Base-by-base conservation (phyloP, 2,329 filamentous ascomycete genomes). In the Monosporascus ibericus region DNA sequence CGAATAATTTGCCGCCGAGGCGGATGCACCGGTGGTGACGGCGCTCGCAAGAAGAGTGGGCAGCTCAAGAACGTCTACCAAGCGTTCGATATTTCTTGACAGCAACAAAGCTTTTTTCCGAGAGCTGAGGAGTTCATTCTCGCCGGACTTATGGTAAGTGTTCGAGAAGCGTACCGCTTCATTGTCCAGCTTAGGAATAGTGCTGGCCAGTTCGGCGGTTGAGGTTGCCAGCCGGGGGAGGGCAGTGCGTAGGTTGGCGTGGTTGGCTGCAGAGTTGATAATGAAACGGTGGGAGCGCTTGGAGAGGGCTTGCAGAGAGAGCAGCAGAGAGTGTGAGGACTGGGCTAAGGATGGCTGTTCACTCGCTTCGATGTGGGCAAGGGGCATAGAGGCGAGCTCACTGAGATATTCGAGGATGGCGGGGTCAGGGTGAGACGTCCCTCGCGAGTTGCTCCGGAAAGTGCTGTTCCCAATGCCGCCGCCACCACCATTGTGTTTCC, bases 31-130 rank as follows among this genome's bases (percentile, higher is more conserved):
- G 1, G 79, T 72, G 3, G 80, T 80, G 52, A 92, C 86, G 46
- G 92, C 86, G 2, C 92, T 91, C 14, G 88, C 87, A 15, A 99
- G 80, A 36, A 97, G 75, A 0, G 87, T 85, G 0, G 94, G 94
- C 30, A 99, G 80, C 63, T 97, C 92, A 54, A 99, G 82, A 34
- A 97, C 86, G 67, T 96, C 92, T 30, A 91, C 87, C 3, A 97
- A 78, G 51, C 92, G 84, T 68, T 96, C 92, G 27, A 92, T 86
- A 67, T 96, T 97, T 47, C 89, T 82, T 18, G 90, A 83, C 17
- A 97, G 77, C 22, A 95, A 78, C 64, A 96, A 81, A 0, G 90
- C 88, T 65, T 87, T 86, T 63, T 88, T 89, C 59, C 94, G 82
- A 25, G 86, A 75, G 48, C 85, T 84, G 27, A 96, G 76, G 0